Percentiles rank a stretch among this genome's conserved stretches.
phyloP scores from a whole-genome alignment of 2,329 filamentous ascomycete species.

The Amphichorda felina region DNA sequence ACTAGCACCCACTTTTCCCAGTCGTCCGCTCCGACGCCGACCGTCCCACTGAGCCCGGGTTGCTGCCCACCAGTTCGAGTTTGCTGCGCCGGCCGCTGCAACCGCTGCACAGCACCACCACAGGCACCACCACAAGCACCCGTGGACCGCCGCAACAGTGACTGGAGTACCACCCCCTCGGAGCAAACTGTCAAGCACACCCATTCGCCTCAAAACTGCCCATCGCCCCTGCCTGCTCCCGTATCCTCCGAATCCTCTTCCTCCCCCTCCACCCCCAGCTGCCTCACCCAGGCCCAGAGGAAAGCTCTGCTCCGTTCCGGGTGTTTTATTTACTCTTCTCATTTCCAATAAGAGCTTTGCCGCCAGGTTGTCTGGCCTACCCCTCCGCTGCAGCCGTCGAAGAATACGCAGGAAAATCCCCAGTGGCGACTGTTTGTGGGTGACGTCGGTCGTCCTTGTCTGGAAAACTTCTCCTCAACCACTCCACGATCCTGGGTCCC shows the following conservation, averaged over 20 bases:
- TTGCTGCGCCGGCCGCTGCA: not conserved
- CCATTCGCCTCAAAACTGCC: conserved; percentile 2
- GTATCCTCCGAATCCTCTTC: not conserved
- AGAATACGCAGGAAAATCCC: not conserved
- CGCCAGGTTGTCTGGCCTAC: not conserved
- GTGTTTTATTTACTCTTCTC: not conserved
- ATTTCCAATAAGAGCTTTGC: not conserved
- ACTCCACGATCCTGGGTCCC: not conserved
- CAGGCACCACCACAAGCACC: not conserved
- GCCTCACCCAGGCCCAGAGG: not conserved
- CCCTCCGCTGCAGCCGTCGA: too few species aligned
- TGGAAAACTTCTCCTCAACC: not conserved
- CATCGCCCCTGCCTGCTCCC: not conserved
- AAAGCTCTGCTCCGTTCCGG: not conserved
- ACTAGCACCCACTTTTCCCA: too few species aligned
- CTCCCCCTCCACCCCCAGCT: not conserved
- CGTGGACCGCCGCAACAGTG: not conserved
- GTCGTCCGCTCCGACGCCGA: too few species aligned
- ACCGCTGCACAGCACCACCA: not conserved
- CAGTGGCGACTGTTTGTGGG: not conserved
- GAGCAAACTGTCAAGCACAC: too few species aligned
- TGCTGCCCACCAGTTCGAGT: too few species aligned
- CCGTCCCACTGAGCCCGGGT: too few species aligned
- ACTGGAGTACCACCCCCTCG: not conserved
- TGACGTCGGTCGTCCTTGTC: not conserved